Conservation (phyloP, 1,139 yeast species). For the Yamadazyma oceani region DNA sequence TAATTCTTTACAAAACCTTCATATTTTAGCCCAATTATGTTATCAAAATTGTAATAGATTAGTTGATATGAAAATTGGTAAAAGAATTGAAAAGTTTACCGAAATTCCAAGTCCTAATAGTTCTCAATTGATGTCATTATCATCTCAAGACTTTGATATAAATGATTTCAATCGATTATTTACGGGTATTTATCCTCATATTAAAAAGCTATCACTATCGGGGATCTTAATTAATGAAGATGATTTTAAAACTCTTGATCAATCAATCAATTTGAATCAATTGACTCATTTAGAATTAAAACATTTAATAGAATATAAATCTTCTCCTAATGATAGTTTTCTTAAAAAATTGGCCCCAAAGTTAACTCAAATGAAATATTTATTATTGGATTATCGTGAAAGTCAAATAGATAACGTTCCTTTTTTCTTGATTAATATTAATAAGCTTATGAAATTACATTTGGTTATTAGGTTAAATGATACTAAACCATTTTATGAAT, state of each 20-base stretch:
- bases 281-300: slow-evolving; percentile 26
- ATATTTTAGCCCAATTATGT: background rate
- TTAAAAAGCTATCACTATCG: slow-evolving; percentile 26
- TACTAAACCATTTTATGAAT: slow-evolving; percentile 23
- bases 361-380: slow-evolving; percentile 24
- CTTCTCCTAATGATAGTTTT: slow-evolving; percentile 16
- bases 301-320: slow-evolving; percentile 29
- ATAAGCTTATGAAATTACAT: slow-evolving; percentile 30
- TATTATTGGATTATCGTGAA: slow-evolving; percentile 49
- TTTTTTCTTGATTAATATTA: slow-evolving; percentile 29
- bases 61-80: background rate
- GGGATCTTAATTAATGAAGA: slow-evolving; percentile 25
- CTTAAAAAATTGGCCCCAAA: slow-evolving; percentile 26
- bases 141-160: background rate
- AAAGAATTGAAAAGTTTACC: background rate
- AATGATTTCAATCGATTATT: background rate
- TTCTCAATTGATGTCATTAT: background rate
- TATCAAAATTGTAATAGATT: background rate
- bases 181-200: slow-evolving; percentile 8
- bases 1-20: background rate
- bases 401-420: slow-evolving; percentile 43
- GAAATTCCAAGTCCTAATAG: slow-evolving; percentile 1
- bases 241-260: slow-evolving; percentile 24
- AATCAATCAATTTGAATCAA: slow-evolving; percentile 22
- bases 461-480: slow-evolving; percentile 42